Percentiles rank a stretch among this genome's conserved stretches.
These are phyloP conservation scores for Cutaneotrichosporon mucoides DNA, from an alignment of 1,284 basidiomycete species.

Conservation along the genomic window DNA sequence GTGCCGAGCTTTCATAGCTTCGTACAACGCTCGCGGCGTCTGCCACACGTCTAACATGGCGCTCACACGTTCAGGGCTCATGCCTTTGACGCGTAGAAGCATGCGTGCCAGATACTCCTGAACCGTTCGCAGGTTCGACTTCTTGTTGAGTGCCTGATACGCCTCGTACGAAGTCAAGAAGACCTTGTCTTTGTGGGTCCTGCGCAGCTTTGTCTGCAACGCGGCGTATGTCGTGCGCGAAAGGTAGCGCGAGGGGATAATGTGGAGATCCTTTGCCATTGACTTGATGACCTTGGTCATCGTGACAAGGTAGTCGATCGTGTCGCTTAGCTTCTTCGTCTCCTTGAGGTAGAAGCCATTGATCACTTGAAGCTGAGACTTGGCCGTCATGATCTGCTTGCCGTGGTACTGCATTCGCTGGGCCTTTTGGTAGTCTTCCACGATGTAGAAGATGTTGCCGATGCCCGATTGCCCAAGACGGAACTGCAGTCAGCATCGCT, in stretches of 20 bases:
- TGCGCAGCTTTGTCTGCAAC: conserved; percentile 45
- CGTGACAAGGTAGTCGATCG: conserved; percentile 53
- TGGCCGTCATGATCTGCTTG: conserved; percentile 47
- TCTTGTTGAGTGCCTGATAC: conserved; percentile 54
- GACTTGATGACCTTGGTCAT: conserved; percentile 52
- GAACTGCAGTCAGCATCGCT: too few species aligned
- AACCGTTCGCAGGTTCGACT: conserved; percentile 51
- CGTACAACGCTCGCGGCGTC: conserved; percentile 50
- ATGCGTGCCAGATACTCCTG: conserved; percentile 54
- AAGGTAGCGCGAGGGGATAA: conserved; percentile 50
- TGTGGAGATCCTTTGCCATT: conserved; percentile 40
- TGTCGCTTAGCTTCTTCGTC: conserved; percentile 52
- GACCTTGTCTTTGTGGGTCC: conserved; percentile 27
- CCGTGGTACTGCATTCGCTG: conserved; percentile 38
- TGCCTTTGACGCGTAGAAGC: conserved; percentile 54
- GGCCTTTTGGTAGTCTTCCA: conserved; percentile 54
- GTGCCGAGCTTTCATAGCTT: conserved; percentile 36
- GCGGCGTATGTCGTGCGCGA: conserved; percentile 35
- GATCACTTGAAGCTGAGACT: conserved; percentile 55
- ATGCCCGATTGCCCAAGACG: conserved; percentile 54
- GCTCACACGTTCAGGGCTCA: conserved; percentile 54
- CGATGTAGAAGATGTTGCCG: conserved; percentile 54
- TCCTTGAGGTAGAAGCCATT: conserved; percentile 57
- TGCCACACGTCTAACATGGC: conserved; percentile 52
- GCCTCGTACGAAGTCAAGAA: conserved; percentile 52